Conservation (phyloP, 495 filamentous ascomycete species). For the Usnea hakonensis region DNA sequence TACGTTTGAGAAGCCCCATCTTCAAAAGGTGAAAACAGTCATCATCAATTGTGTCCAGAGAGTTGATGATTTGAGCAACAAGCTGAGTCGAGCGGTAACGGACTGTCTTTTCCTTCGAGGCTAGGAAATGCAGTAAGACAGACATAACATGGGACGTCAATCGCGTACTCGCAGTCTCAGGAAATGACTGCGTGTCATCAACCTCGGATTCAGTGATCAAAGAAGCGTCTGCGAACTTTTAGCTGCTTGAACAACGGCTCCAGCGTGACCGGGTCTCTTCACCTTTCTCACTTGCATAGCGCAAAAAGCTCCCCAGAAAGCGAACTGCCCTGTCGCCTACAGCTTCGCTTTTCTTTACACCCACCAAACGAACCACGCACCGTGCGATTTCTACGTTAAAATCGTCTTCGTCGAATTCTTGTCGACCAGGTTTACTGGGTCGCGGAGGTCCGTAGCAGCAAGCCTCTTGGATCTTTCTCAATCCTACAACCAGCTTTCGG, state of each 20-base stretch:
- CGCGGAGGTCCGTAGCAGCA: slow-evolving; percentile 56
- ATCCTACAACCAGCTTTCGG: slow-evolving; percentile 75
- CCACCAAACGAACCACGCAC: slow-evolving; percentile 72
- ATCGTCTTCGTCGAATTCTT: slow-evolving; percentile 68
- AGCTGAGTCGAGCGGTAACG: slow-evolving; percentile 87
- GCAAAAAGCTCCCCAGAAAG: slow-evolving; percentile 79
- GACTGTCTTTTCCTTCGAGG: slow-evolving; percentile 83
- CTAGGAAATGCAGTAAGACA: slow-evolving; percentile 59
- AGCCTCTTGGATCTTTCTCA: slow-evolving; percentile 80
- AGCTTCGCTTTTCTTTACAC: slow-evolving; percentile 85
- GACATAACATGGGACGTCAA: slow-evolving; percentile 66
- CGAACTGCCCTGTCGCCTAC: slow-evolving; percentile 79
- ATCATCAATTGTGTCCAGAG: slow-evolving; percentile 80
- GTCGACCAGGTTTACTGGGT: slow-evolving; percentile 33
- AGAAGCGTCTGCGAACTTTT: slow-evolving; percentile 34
- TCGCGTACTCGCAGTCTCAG: slow-evolving; percentile 74
- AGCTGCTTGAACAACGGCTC: background rate
- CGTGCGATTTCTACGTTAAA: slow-evolving; percentile 80
- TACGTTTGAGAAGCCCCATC: slow-evolving; percentile 67
- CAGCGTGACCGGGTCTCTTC: slow-evolving; percentile 35
- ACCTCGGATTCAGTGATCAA: slow-evolving; percentile 37
- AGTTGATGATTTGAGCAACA: slow-evolving; percentile 80
- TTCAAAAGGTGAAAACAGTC: slow-evolving; percentile 77
- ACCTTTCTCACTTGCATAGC: slow-evolving; percentile 77
- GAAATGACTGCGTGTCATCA: slow-evolving; percentile 51